phyloP scores from a whole-genome alignment of 805 yeast genomes.

The Metschnikowia bowlesiae region DNA sequence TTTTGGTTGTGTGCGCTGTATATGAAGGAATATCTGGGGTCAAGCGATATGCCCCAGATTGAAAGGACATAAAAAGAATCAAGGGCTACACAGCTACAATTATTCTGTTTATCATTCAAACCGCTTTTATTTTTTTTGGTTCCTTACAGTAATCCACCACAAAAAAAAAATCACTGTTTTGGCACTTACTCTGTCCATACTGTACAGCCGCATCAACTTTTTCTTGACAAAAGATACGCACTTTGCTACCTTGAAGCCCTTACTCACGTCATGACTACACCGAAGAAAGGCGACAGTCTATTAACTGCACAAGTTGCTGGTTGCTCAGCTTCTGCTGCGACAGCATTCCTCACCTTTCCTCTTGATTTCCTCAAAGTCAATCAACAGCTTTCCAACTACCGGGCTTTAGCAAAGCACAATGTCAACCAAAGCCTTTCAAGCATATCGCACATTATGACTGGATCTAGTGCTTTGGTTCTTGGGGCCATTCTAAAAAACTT shows the following conservation, averaged over 20 bases:
- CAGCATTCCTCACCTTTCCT: conserved; percentile 65
- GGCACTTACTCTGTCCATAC: neutral
- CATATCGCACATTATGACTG: conserved; percentile 41
- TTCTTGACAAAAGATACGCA: neutral
- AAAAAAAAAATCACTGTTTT: neutral
- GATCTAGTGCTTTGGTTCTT: conserved; percentile 69
- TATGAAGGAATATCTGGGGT: conserved; percentile 6
- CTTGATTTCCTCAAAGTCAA: conserved; percentile 67
- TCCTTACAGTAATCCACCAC: neutral
- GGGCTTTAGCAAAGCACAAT: conserved; percentile 31
- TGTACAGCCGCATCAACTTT: conserved; percentile 2
- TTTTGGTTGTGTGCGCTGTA: neutral
- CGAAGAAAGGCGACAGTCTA: conserved; percentile 29
- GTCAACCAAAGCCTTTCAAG: conserved; percentile 32
- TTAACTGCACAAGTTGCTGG: conserved; percentile 59
- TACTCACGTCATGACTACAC: conserved; percentile 5
- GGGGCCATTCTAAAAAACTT: conserved; percentile 74
- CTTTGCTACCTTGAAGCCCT: neutral
- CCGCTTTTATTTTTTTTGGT: neutral
- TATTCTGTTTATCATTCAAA: too few species aligned
- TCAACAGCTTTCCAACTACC: conserved; percentile 50
- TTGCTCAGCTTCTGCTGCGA: conserved; percentile 56
- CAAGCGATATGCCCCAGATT: neutral
- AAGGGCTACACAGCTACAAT: too few species aligned
- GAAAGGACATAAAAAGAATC: too few species aligned